Percentiles rank a stretch among this genome's conserved stretches.
phyloP scores from a whole-genome alignment of 2,329 filamentous ascomycete genomes.

The Colletotrichum aenigma region DNA sequence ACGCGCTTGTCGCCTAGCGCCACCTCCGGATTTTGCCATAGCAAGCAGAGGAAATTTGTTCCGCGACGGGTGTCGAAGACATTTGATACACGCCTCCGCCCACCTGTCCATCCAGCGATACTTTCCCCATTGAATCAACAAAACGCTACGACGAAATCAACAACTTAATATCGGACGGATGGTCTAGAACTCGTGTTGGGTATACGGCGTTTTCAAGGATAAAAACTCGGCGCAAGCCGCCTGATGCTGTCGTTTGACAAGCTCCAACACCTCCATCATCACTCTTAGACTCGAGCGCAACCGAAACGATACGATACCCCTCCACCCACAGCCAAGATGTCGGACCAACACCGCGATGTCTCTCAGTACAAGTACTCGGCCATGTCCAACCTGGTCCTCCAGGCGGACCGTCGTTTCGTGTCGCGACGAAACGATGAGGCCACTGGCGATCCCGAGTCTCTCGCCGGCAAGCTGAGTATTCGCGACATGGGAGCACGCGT shows the following conservation, averaged over 20 bases:
- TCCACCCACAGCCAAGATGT: constrained; percentile 59
- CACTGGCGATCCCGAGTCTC: constrained; percentile 95
- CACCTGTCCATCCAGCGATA: neutral
- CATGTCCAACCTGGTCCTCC: constrained; percentile 99
- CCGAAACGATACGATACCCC: constrained; percentile 9
- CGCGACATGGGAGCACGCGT: constrained; percentile 92
- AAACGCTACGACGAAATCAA: neutral
- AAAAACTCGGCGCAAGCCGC: constrained; percentile 15
- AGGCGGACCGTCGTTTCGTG: constrained; percentile 97
- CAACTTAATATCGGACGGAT: neutral
- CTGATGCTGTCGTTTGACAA: constrained; percentile 15
- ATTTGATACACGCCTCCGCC: constrained; percentile 5
- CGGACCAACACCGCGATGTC: constrained; percentile 79
- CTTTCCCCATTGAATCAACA: neutral
- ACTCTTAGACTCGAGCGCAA: neutral
- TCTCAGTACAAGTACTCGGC: constrained; percentile 99
- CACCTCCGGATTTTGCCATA: neutral
- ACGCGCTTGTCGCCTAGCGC: constrained; percentile 6
- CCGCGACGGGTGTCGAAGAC: constrained; percentile 1
- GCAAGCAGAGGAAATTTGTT: constrained; percentile 18
- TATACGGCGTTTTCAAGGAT: constrained; percentile 10
- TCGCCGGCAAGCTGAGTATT: constrained; percentile 92
- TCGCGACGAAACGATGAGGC: constrained; percentile 92
- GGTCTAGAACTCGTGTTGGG: neutral
- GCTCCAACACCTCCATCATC: constrained; percentile 10